Base-by-base conservation (phyloP, 176 grass and related monocot genomes). In the Secale cereale region DNA sequence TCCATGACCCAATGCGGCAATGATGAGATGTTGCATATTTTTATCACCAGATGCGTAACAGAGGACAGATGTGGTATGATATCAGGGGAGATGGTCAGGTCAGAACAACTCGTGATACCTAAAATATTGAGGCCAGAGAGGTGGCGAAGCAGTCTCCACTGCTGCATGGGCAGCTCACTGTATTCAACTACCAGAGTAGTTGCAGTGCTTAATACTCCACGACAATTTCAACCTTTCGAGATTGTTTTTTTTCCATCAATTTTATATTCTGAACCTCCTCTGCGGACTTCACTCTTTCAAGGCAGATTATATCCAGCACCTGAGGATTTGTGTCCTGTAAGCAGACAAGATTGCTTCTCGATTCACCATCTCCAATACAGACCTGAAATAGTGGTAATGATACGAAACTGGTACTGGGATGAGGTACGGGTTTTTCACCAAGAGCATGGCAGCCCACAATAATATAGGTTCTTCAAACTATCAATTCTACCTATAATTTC, bases 91-190 rank as follows among this genome's bases (percentile, higher is more conserved):
- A 72, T 33, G 27, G 28, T 76, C 3, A 65, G 39, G 48, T 84
- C 57, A 76, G 4, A 4, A 72, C 59, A 84, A 4, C 9, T 8
- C 19, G 1, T 8, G 14, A 84, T 84, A 0, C 0, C 4, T 65
- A 84, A 84, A 26, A 3, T 0, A n/a, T 13, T 0, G 23, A 82
- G 35, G 17, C 4, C 69, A 31, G 54, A 20, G 26, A 83, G 36
- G 20, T 77, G 60, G 10, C 54, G 45, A 57, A 85, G 61, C 31
- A 78, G 52, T 11, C 31, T 85, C 83, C 83, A 85, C 46, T 66
- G 37, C 50, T 84, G 29, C 40, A 76, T 12, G 23, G 82, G 82
- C 28, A 84, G 13, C 15, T 65, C 10, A 20, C 70, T 75, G 19
- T 59, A 25, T 45, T 17, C 20, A 26, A 83, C 20, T 12, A 6